phyloP scores from a whole-genome alignment of 257 asterid genomes.

The Gynochthodes officinalis region DNA sequence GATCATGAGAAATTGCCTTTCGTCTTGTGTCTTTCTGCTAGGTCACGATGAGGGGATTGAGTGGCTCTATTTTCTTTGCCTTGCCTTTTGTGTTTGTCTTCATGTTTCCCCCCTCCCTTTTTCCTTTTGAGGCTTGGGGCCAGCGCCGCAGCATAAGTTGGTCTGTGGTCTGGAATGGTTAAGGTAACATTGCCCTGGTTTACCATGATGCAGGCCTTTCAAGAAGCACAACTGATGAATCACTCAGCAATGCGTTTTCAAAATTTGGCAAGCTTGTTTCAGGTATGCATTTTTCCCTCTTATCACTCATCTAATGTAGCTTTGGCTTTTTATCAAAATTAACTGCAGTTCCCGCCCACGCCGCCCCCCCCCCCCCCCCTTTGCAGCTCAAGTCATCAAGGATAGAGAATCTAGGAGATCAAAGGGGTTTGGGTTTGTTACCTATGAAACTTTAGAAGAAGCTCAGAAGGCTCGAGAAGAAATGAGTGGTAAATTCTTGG shows the following conservation, averaged over 20 bases:
- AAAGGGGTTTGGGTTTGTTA: constrained; percentile 86
- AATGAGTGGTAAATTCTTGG: constrained; percentile 83
- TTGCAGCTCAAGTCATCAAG: constrained; percentile 70
- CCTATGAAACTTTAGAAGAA: constrained; percentile 71
- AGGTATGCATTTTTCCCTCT: constrained; percentile 34
- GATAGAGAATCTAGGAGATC: constrained; percentile 87
- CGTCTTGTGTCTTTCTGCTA: background rate
- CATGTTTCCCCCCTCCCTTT: background rate
- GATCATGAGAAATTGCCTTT: no score
- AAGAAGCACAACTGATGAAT: constrained; percentile 70
- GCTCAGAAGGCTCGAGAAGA: constrained; percentile 91
- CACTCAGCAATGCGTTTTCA: constrained; percentile 64
- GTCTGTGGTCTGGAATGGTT: background rate
- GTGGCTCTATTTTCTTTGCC: background rate
- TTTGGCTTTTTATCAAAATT: background rate
- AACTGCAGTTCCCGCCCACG: background rate
- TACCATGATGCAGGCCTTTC: constrained; percentile 62
- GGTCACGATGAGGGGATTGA: no score
- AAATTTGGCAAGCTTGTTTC: constrained; percentile 74
- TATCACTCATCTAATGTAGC: background rate
- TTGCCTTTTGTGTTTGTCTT: background rate
- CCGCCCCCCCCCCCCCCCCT: background rate
- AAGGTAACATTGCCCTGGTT: background rate
- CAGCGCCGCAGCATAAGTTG: constrained; percentile 2
- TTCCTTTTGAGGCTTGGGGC: background rate